Conservation (phyloP, 2,329 filamentous ascomycete species). For the Clarireedia homoeocarpa region DNA sequence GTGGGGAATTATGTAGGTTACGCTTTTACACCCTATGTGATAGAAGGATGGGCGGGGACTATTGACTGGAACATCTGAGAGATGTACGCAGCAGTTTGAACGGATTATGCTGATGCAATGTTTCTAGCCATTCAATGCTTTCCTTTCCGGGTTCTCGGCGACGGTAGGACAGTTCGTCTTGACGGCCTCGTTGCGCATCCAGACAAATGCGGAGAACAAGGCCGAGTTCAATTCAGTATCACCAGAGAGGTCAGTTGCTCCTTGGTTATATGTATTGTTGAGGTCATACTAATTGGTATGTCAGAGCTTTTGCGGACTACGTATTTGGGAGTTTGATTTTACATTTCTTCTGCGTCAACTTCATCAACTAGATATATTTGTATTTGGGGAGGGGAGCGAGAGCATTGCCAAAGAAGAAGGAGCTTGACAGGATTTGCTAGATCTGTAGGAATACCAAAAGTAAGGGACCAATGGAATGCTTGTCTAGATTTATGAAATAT, state of each 20-base stretch:
- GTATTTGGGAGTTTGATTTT: slow-evolving; percentile 90
- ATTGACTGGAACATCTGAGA: neutral
- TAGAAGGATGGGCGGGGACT: slow-evolving; percentile 6
- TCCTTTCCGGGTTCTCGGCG: slow-evolving; percentile 88
- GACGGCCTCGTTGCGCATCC: slow-evolving; percentile 78
- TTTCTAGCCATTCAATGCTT: slow-evolving; percentile 89
- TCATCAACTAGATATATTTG: slow-evolving; percentile 71
- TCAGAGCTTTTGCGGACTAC: slow-evolving; percentile 90
- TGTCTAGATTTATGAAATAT: neutral
- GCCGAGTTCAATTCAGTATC: slow-evolving; percentile 68
- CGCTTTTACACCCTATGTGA: neutral
- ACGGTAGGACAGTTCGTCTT: slow-evolving; percentile 97
- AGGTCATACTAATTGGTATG: slow-evolving; percentile 15
- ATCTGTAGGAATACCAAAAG: slow-evolving; percentile 13
- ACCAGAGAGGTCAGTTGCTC: slow-evolving; percentile 59
- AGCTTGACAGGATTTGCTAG: neutral
- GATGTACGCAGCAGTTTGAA: neutral
- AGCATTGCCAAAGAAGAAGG: neutral
- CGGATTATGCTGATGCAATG: neutral
- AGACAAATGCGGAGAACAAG: slow-evolving; percentile 80
- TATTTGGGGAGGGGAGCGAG: neutral
- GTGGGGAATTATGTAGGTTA: slow-evolving; percentile 85
- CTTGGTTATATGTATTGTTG: neutral
- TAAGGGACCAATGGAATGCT: slow-evolving; percentile 2
- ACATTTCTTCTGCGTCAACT: slow-evolving; percentile 99